A percentile compares a stretch with the other conserved stretches of the same genome.
Evolutionary conservation across 129 eudicot genomes (phyloP).

Genomic region (Lonicera japonica): DNA sequence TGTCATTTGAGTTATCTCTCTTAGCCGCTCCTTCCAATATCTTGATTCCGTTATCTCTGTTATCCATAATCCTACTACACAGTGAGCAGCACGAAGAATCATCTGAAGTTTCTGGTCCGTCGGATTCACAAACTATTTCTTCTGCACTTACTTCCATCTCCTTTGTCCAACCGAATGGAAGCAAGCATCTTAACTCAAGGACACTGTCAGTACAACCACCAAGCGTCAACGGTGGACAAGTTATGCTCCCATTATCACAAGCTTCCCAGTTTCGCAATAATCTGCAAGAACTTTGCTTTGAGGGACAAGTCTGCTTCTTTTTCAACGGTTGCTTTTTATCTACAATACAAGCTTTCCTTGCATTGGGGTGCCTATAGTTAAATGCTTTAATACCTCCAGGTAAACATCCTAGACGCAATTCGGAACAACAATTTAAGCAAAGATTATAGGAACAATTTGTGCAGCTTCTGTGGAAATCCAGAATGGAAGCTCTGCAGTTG

Average conservation of each 20-base stretch:
- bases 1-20: conserved; percentile 30
- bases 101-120: conserved; percentile 35
- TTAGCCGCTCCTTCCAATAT: conserved; percentile 25
- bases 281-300: conserved; percentile 11
- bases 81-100: conserved; percentile 40
- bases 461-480: conserved; percentile 88
- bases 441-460: conserved; percentile 72
- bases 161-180: conserved; percentile 55
- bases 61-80: conserved; percentile 37
- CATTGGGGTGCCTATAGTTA: conserved; percentile 19
- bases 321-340: conserved; percentile 12
- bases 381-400: conserved; percentile 26
- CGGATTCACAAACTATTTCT: conserved; percentile 30
- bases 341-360: conserved; percentile 24
- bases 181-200: conserved; percentile 51
- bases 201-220: conserved; percentile 71
- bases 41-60: conserved; percentile 22
- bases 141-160: conserved; percentile 62
- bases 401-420: conserved; percentile 47
- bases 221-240: conserved; percentile 62
- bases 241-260: conserved; percentile 51
- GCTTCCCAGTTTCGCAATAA: conserved; percentile 52
- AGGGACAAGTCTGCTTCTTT: conserved; percentile 9
- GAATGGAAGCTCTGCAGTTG: conserved; percentile 60
- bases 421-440: conserved; percentile 73